Conservation (phyloP, 306 rosid genomes). For the Lotus japonicus region DNA sequence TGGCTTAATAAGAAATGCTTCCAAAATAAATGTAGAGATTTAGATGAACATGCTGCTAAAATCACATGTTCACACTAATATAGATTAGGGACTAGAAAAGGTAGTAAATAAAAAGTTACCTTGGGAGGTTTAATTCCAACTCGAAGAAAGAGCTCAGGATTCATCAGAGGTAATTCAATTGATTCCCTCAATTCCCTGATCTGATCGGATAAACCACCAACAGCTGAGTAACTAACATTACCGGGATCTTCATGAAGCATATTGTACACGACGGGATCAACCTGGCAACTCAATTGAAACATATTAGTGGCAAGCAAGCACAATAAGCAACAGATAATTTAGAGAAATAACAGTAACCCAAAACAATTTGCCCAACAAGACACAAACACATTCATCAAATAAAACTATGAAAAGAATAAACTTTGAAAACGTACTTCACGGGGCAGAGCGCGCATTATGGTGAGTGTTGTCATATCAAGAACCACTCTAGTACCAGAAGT, state of each 20-base stretch:
- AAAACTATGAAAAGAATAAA: background rate
- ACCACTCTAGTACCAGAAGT: constrained; percentile 90
- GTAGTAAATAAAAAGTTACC: constrained; percentile 37
- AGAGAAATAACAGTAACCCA: background rate
- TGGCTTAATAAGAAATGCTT: background rate
- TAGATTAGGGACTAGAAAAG: background rate
- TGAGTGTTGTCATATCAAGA: constrained; percentile 91
- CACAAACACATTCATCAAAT: constrained; percentile 2
- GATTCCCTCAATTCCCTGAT: constrained; percentile 95
- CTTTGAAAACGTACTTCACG: constrained; percentile 58
- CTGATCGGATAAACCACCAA: constrained; percentile 98
- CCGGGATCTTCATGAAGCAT: constrained; percentile 99
- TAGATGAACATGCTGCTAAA: background rate
- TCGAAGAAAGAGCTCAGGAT: constrained; percentile 90
- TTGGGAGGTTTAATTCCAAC: constrained; percentile 99
- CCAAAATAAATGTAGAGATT: background rate
- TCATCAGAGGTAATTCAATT: constrained; percentile 90
- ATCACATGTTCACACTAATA: background rate
- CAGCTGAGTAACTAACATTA: constrained; percentile 94
- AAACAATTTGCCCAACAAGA: background rate
- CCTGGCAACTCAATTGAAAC: constrained; percentile 44
- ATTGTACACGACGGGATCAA: constrained; percentile 87
- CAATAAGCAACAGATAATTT: background rate
- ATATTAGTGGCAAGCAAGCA: background rate
- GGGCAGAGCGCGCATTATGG: constrained; percentile 95